These are phyloP conservation scores for Panicum miliaceum DNA, from an alignment of 176 grass and related monocot species.

Conservation along the genomic window DNA sequence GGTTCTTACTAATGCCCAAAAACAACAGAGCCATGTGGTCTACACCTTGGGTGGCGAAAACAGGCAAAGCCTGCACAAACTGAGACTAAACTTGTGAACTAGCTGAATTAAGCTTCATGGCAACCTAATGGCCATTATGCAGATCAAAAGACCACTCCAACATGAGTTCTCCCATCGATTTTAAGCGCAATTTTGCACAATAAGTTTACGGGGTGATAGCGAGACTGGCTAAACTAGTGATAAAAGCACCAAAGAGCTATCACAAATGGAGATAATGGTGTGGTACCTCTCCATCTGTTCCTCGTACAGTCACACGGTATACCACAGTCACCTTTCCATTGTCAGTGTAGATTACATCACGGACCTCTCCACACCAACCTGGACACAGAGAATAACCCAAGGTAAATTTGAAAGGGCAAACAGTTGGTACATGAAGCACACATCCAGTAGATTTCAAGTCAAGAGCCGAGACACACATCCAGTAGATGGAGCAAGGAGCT, in stretches of 20 bases:
- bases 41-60: not conserved
- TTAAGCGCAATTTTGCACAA: too few relatives aligned
- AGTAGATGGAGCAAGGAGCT: not conserved
- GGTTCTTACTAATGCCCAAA: not conserved
- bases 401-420: not conserved
- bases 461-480: too few relatives aligned
- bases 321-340: constrained; percentile 67
- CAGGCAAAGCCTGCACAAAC: not conserved
- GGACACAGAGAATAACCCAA: not conserved
- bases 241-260: not conserved
- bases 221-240: not conserved
- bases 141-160: not conserved
- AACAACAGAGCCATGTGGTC: not conserved
- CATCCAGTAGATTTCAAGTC: not conserved
- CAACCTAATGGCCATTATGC: not conserved
- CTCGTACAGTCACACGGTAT: constrained; percentile 82
- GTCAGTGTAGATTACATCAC: constrained; percentile 68
- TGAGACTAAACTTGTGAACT: not conserved
- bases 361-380: constrained; percentile 94
- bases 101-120: not conserved
- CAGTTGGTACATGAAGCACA: not conserved
- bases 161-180: not conserved
- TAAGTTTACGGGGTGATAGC: not conserved
- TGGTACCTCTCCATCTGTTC: constrained; percentile 78
- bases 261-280: not conserved